These are phyloP conservation scores for Cordyceps militaris DNA, from an alignment of 2,329 filamentous ascomycete species.

Conservation along the genomic window DNA sequence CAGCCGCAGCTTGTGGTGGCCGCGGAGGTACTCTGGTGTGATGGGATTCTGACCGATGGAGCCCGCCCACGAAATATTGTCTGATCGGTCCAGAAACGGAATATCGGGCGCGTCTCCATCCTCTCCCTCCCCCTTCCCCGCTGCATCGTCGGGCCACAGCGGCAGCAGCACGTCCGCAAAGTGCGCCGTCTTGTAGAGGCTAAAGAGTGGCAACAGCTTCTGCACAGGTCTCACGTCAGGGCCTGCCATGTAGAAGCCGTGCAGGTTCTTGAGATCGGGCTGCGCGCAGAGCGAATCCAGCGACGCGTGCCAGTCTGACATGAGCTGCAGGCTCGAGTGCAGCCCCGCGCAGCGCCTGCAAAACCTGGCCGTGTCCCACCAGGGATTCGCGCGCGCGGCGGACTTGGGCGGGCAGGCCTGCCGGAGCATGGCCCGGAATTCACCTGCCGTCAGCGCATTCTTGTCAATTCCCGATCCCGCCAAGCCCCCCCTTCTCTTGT, in stretches of 20 bases:
- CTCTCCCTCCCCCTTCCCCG: constrained; percentile 29
- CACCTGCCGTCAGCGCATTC: constrained; percentile 19
- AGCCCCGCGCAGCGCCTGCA: constrained; percentile 56
- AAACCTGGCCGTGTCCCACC: constrained; percentile 58
- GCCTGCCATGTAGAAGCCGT: constrained; percentile 64
- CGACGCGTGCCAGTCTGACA: constrained; percentile 57
- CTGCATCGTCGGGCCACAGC: constrained; percentile 40
- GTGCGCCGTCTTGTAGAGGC: constrained; percentile 62
- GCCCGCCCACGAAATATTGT: constrained; percentile 70
- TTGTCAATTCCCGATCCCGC: not conserved
- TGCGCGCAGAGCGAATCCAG: constrained; percentile 63
- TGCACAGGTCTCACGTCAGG: constrained; percentile 55
- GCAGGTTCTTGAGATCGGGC: constrained; percentile 65
- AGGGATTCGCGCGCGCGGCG: constrained; percentile 47
- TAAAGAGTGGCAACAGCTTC: constrained; percentile 67
- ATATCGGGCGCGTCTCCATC: constrained; percentile 17
- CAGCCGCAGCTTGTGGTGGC: constrained; percentile 63
- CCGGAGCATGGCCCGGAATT: constrained; percentile 36
- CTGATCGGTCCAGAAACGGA: constrained; percentile 54
- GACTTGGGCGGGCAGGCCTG: constrained; percentile 57
- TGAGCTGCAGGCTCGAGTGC: constrained; percentile 61
- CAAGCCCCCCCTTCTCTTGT: not conserved
- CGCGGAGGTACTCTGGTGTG: constrained; percentile 49
- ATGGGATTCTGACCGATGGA: constrained; percentile 50
- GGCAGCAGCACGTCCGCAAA: constrained; percentile 76